These are phyloP conservation scores for Exidia glandulosa DNA, from an alignment of 768 basidiomycete species.

Conservation along the genomic window DNA sequence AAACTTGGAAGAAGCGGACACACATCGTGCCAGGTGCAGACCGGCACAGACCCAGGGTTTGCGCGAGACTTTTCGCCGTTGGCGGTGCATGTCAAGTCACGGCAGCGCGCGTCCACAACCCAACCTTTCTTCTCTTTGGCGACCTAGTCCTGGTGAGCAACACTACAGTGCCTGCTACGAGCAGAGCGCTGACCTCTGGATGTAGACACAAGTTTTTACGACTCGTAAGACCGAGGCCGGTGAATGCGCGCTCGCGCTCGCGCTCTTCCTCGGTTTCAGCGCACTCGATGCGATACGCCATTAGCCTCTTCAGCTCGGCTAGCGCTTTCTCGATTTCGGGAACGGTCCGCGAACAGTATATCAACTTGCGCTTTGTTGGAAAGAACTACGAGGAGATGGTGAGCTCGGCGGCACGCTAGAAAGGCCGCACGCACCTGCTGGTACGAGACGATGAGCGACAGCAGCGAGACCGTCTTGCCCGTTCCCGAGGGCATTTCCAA, in stretches of 20 bases:
- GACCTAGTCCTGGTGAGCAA: conserved; percentile 39
- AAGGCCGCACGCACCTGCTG: conserved; percentile 57
- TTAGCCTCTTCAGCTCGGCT: conserved; percentile 85
- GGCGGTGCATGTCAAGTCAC: conserved; percentile 83
- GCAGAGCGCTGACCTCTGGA: conserved; percentile 52
- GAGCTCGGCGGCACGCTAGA: neutral
- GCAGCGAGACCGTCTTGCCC: conserved; percentile 93
- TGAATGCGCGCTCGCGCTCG: conserved; percentile 70
- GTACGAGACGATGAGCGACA: conserved; percentile 94
- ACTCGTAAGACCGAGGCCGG: conserved; percentile 87
- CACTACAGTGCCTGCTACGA: neutral
- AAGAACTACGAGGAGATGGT: conserved; percentile 50
- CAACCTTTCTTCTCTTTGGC: conserved; percentile 98
- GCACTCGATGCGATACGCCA: conserved; percentile 70
- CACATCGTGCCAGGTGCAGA: conserved; percentile 96
- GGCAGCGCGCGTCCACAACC: conserved; percentile 91
- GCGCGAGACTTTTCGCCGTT: conserved; percentile 73
- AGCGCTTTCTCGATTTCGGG: conserved; percentile 99
- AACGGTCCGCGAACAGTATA: conserved; percentile 98
- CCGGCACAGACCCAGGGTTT: conserved; percentile 80
- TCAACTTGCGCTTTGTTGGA: conserved; percentile 83
- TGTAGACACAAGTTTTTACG: conserved; percentile 95
- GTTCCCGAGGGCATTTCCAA: conserved; percentile 99
- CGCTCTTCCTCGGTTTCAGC: conserved; percentile 67
- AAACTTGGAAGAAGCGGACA: conserved; percentile 7